Percentiles rank a stretch among this genome's conserved stretches.
Conservation (phyloP, 345 rosid genomes). For the Murraya paniculata region DNA sequence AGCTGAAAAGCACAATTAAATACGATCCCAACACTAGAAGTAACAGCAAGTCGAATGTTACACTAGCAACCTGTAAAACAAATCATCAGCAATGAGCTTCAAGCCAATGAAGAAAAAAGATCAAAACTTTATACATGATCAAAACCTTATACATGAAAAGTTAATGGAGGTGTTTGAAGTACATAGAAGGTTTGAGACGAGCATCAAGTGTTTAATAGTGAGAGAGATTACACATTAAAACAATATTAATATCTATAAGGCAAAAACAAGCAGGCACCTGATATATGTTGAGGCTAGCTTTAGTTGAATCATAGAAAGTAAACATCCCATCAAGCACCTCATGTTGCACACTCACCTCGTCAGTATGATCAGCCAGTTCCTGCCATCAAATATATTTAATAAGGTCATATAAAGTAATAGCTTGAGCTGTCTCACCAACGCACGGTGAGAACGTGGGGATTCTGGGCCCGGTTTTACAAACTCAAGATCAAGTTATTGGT, state of each 20-base stretch:
- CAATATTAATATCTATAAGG: background rate
- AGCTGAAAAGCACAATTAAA: constrained; percentile 83
- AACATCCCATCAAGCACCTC: constrained; percentile 81
- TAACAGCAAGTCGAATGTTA: constrained; percentile 89
- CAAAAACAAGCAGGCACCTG: constrained; percentile 50
- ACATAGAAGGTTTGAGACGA: background rate
- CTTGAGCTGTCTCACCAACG: background rate
- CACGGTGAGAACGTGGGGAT: background rate
- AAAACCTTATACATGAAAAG: background rate
- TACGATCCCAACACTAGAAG: constrained; percentile 92
- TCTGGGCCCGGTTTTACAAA: background rate
- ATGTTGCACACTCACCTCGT: constrained; percentile 73
- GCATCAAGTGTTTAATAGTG: background rate
- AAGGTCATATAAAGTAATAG: background rate
- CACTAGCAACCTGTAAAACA: constrained; percentile 91
- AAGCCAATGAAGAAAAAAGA: background rate
- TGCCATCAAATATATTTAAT: constrained; percentile 33
- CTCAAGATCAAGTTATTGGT: background rate
- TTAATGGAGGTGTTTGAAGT: background rate
- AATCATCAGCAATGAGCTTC: constrained; percentile 5
- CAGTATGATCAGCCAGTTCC: constrained; percentile 83
- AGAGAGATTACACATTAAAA: background rate
- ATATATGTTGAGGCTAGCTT: constrained; percentile 73
- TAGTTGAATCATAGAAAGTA: constrained; percentile 85
- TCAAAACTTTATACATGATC: background rate